Base-by-base conservation (phyloP, 371 early-diverging fungal genomes). In the Syncephalastrum sp. region DNA sequence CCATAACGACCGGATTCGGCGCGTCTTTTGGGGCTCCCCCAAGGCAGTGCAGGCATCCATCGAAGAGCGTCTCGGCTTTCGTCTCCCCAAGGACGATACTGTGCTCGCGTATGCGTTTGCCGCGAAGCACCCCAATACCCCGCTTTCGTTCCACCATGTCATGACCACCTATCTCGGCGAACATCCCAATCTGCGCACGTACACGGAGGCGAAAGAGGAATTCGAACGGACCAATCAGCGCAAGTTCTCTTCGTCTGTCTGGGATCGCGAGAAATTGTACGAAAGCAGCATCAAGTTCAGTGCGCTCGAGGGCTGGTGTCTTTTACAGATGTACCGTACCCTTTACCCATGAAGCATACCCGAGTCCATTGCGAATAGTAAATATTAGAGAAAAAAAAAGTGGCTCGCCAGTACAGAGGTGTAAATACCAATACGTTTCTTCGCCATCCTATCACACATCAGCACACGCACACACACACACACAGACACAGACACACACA, bases 271-370 rank as follows among this genome's bases (percentile, higher is more conserved):
- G 4, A 47, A 44, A 1, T 21, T 73, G 25, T 54, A 63, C 0
- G 51, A 45, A n/a, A 19, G 21, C 5, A 60, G 54, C 0, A 14
- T 70, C 1, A 27, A 21, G 1, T 70, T 62, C 27, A 57, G 67
- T 52, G 64, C 67, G 7, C 38, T 68, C n/a, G 69, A 73, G 52
- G 73, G 73, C 14, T 46, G 60, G 21, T 50, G 57, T 17, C 47
- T 53, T 15, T 41, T 25, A 15, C 33, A n/a, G 12, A 23, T 55
- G 19, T 33, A 50, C 33, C 43, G 16, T 16, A 10, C 27, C 4
- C 17, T 56, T 29, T 29, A 27, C 27, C 24, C 19, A 7, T 50
- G 10, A 27, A 50, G 27, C 21, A 50, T 46, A 46, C 47, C 47
- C 47, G 15, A 46, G 6, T 46, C 13, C 23, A 15, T 23, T 7